Conservation (phyloP, 2,329 filamentous ascomycete species). For the Clarireedia monteithiana region DNA sequence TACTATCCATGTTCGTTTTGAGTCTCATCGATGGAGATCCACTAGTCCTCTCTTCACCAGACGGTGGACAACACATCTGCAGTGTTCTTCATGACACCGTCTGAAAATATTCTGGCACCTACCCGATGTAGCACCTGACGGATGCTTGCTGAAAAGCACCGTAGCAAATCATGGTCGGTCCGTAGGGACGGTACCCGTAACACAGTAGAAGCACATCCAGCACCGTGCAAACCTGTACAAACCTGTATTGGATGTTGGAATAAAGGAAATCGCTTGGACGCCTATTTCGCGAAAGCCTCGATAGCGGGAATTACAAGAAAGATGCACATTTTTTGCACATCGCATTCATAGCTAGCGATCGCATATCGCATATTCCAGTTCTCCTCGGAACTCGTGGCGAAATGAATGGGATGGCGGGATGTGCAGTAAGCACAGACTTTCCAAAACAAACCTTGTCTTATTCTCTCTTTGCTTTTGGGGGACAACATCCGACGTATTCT, state of each 20-base stretch:
- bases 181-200: slow-evolving; percentile 10
- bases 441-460: background rate
- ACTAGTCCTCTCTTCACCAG: background rate
- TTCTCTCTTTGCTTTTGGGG: background rate
- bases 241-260: background rate
- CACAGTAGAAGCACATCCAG: background rate
- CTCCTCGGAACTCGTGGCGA: slow-evolving; percentile 5
- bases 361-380: background rate
- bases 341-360: background rate
- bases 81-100: background rate
- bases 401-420: slow-evolving; percentile 1
- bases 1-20: background rate
- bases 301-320: background rate
- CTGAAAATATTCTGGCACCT: slow-evolving; percentile 2
- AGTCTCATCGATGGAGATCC: background rate
- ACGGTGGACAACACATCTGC: slow-evolving; percentile 1
- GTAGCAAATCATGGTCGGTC: slow-evolving; percentile 1
- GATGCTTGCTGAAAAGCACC: background rate
- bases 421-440: slow-evolving; percentile 3
- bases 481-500: background rate
- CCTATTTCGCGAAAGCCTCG: background rate
- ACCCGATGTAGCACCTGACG: slow-evolving; percentile 6
- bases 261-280: background rate
- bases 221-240: background rate
- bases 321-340: slow-evolving; percentile 2